These are phyloP conservation scores for Stygiomarasmius scandens DNA, from an alignment of 1,284 basidiomycete species.

Conservation along the genomic window DNA sequence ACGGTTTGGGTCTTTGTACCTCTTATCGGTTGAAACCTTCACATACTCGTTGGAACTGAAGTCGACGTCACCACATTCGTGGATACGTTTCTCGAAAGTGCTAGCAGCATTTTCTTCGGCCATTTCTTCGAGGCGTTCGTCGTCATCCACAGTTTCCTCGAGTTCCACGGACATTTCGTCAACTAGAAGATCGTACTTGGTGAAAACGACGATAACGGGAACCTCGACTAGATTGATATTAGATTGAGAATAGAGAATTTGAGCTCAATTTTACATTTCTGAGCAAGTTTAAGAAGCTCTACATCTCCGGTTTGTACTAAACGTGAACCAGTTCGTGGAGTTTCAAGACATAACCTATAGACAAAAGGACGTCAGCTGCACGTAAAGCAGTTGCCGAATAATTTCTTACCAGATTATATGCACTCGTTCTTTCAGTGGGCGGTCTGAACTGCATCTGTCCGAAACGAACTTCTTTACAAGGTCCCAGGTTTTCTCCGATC, in stretches of 20 bases:
- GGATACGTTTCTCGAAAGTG: too few species aligned
- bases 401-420: not conserved
- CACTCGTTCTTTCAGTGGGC: not conserved
- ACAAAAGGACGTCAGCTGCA: not conserved
- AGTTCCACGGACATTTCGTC: not conserved
- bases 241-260: not conserved
- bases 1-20: too few species aligned
- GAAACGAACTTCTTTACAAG: not conserved
- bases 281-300: not conserved
- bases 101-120: too few species aligned
- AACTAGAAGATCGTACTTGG: not conserved
- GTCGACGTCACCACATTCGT: too few species aligned
- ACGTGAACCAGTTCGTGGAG: not conserved
- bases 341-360: not conserved
- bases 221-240: not conserved
- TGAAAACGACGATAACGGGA: not conserved
- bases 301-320: not conserved
- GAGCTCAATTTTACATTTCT: not conserved
- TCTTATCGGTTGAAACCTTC: too few species aligned
- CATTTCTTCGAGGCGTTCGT: too few species aligned
- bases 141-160: not conserved
- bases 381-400: not conserved
- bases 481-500: not conserved
- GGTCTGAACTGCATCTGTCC: not conserved
- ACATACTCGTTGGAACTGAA: too few species aligned